These are phyloP conservation scores for Claviceps sp. DNA, from an alignment of 2,329 filamentous ascomycete genomes.

Conservation along the genomic window DNA sequence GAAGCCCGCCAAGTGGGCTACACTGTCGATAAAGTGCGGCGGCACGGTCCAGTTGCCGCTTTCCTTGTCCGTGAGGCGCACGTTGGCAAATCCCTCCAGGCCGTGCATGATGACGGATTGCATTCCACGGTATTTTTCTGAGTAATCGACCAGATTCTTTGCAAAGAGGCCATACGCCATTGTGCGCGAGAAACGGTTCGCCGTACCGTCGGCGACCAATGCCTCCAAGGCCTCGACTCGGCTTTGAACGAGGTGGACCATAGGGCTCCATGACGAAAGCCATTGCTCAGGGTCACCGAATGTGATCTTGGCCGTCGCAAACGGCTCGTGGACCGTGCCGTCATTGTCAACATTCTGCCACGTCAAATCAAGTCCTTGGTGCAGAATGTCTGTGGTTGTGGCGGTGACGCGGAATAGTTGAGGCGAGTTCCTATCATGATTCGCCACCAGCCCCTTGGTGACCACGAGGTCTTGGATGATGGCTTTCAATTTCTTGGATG, in stretches of 20 bases:
- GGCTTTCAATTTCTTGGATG: constrained; percentile 40
- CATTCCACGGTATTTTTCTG: constrained; percentile 39
- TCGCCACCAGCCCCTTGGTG: constrained; percentile 31
- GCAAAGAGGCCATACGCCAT: constrained; percentile 48
- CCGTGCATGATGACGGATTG: constrained; percentile 42
- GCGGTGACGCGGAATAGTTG: constrained; percentile 20
- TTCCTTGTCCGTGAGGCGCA: constrained; percentile 9
- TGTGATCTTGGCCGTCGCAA: constrained; percentile 14
- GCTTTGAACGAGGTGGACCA: constrained; percentile 50
- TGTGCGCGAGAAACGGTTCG: constrained; percentile 5
- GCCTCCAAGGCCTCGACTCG: constrained; percentile 41
- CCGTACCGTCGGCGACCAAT: constrained; percentile 3
- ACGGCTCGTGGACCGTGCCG: constrained; percentile 4
- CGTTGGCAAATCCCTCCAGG: constrained; percentile 30
- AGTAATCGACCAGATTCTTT: constrained; percentile 40
- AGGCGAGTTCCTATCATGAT: constrained; percentile 15
- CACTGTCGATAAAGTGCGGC: constrained; percentile 43
- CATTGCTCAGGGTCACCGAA: constrained; percentile 38
- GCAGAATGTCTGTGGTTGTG: constrained; percentile 28
- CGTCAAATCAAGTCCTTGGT: constrained; percentile 28
- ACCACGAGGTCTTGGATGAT: constrained; percentile 58
- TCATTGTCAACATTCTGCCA: constrained; percentile 9
- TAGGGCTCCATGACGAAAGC: constrained; percentile 40
- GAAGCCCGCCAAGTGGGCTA: constrained; percentile 47
- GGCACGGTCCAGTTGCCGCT: constrained; percentile 33